A percentile compares a stretch with the other conserved stretches of the same genome.
phyloP scores from a whole-genome alignment of 2,329 filamentous ascomycete species.

The Elsinoe ampelina region DNA sequence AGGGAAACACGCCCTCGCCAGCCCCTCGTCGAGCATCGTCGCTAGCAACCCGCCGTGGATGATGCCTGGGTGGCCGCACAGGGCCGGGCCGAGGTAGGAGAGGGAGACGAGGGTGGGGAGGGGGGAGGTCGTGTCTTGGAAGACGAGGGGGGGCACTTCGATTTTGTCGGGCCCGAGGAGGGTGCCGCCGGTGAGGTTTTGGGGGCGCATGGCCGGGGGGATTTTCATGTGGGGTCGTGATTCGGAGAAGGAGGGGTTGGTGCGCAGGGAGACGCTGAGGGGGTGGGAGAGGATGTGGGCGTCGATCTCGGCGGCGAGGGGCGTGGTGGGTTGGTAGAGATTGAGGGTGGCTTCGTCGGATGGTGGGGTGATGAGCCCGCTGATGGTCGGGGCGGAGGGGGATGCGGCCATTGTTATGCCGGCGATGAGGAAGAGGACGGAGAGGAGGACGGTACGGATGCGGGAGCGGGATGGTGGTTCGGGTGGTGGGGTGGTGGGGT shows the following conservation, averaged over 20 bases:
- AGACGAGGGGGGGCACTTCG: constrained; percentile 70
- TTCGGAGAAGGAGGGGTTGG: constrained; percentile 58
- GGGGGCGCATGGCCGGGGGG: constrained; percentile 56
- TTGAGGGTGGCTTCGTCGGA: constrained; percentile 65
- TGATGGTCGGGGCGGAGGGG: constrained; percentile 43
- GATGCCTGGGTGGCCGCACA: constrained; percentile 86
- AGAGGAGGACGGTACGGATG: constrained; percentile 31
- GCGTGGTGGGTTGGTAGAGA: constrained; percentile 52
- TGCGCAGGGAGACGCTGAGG: constrained; percentile 59
- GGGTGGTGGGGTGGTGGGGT: not conserved
- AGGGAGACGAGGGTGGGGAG: constrained; percentile 54
- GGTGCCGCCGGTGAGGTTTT: constrained; percentile 75
- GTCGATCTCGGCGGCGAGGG: constrained; percentile 50
- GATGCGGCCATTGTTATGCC: constrained; percentile 51
- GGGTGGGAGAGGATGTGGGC: constrained; percentile 66
- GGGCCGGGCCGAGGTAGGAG: constrained; percentile 64
- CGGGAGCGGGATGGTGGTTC: constrained; percentile 4
- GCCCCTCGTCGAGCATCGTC: constrained; percentile 84
- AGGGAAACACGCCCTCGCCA: constrained; percentile 79
- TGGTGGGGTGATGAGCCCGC: constrained; percentile 44
- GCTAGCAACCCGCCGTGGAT: constrained; percentile 85
- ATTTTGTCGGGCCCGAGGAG: constrained; percentile 67
- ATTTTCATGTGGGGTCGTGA: constrained; percentile 82
- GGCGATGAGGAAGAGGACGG: constrained; percentile 40
- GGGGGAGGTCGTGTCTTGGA: constrained; percentile 43